Evolutionary conservation across 805 yeast species (phyloP).

Genomic region (Ascoidea asiatica): DNA sequence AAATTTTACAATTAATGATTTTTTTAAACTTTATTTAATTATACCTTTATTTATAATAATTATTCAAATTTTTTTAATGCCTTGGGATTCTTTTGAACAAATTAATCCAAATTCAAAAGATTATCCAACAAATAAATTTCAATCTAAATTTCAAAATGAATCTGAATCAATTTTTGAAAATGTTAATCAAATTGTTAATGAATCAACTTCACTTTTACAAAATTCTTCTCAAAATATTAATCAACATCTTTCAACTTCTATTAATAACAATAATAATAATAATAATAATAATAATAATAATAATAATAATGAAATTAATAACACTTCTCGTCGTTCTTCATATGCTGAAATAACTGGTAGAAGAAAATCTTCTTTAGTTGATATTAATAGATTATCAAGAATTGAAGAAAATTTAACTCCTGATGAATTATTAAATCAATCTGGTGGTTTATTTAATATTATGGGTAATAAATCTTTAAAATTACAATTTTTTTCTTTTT

Average conservation of each 20-base stretch:
- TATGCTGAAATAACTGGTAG: neutral
- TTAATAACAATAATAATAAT: too few relatives aligned
- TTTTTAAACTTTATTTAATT: conserved; percentile 55
- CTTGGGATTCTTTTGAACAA: conserved; percentile 47
- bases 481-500: conserved; percentile 38
- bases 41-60: conserved; percentile 69
- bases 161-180: neutral
- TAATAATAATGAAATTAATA: too few relatives aligned
- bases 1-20: conserved; percentile 27
- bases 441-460: conserved; percentile 55
- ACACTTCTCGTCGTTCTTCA: neutral
- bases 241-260: neutral
- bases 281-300: too few relatives aligned
- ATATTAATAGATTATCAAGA: conserved; percentile 5
- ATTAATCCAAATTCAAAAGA: neutral
- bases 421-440: conserved; percentile 1
- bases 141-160: neutral
- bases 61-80: conserved; percentile 75
- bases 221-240: neutral
- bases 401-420: conserved; percentile 1
- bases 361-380: conserved; percentile 10
- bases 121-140: neutral
- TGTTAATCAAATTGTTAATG: neutral
- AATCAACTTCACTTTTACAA: conserved; percentile 2
- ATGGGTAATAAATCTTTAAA: conserved; percentile 48